Evolutionary conservation across 1,139 yeast genomes (phyloP).

Genomic region (Saccharomyces hybrid): DNA sequence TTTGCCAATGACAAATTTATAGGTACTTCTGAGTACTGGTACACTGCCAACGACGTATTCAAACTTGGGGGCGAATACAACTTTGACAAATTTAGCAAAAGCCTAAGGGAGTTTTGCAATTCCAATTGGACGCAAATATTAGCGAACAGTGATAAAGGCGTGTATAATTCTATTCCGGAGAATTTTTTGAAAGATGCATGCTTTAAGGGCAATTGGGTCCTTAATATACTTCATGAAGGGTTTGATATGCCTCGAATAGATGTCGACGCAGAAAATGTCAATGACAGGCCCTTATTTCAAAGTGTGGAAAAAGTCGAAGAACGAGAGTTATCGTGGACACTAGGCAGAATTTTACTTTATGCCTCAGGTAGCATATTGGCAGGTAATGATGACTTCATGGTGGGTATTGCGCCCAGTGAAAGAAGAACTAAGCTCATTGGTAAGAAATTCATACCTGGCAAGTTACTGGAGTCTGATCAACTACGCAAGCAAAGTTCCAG

Average conservation of each 20-base stretch:
- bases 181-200: conserved; percentile 58
- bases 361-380: conserved; percentile 48
- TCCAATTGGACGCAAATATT: conserved; percentile 52
- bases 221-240: conserved; percentile 71
- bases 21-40: conserved; percentile 81
- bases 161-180: conserved; percentile 34
- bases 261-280: conserved; percentile 33
- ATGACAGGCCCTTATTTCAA: conserved; percentile 48
- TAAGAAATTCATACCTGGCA: conserved; percentile 36
- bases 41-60: conserved; percentile 74
- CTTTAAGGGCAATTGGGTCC: conserved; percentile 78
- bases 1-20: conserved; percentile 65
- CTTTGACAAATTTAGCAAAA: conserved; percentile 50
- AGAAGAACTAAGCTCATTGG: conserved; percentile 33
- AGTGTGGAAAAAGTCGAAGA: conserved; percentile 55
- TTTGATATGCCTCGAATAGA: conserved; percentile 58
- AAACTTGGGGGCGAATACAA: conserved; percentile 72
- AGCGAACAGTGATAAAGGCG: conserved; percentile 44
- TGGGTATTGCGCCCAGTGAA: conserved; percentile 49
- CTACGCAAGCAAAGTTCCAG: background rate
- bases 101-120: conserved; percentile 59
- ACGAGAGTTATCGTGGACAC: conserved; percentile 59
- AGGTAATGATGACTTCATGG: conserved; percentile 21
- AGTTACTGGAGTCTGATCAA: background rate
- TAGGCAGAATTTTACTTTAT: conserved; percentile 52